Percentiles rank a stretch among this genome's conserved stretches.
These are phyloP conservation scores for Leccinum variicolor DNA, from an alignment of 768 basidiomycete genomes.

Conservation along the genomic window DNA sequence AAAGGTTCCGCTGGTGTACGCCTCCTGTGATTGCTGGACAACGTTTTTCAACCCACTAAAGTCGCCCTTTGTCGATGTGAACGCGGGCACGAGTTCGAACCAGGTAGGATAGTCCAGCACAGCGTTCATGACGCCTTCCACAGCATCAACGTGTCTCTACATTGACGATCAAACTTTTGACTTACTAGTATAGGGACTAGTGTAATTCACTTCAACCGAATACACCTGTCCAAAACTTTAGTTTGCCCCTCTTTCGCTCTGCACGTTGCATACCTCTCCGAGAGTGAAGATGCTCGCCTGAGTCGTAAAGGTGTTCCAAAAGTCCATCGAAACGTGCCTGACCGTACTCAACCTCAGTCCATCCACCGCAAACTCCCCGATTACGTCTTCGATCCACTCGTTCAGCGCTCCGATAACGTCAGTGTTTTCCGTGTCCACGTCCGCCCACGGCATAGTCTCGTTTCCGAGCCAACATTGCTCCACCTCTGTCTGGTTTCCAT, in stretches of 20 bases:
- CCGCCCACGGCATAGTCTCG: constrained; percentile 47
- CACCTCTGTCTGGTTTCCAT: constrained; percentile 44
- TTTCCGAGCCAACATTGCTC: constrained; percentile 65
- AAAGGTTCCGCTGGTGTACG: constrained; percentile 40
- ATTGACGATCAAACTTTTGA: not conserved
- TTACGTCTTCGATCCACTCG: constrained; percentile 46
- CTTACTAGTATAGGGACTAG: constrained; percentile 40
- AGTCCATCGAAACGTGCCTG: constrained; percentile 51
- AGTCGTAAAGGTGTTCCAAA: constrained; percentile 51
- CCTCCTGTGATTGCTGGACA: constrained; percentile 31
- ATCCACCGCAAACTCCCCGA: constrained; percentile 47
- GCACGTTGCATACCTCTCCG: constrained; percentile 43
- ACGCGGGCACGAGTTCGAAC: constrained; percentile 41
- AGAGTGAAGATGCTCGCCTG: constrained; percentile 51
- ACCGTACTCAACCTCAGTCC: constrained; percentile 59
- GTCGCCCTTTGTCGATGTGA: constrained; percentile 33
- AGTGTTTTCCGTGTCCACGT: constrained; percentile 53
- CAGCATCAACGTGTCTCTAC: not conserved
- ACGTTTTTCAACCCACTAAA: constrained; percentile 29
- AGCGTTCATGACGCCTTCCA: constrained; percentile 39
- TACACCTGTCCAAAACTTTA: constrained; percentile 33
- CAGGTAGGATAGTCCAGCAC: constrained; percentile 51
- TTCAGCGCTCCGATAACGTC: constrained; percentile 43
- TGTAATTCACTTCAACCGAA: constrained; percentile 39
- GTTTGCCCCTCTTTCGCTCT: constrained; percentile 14